Conservation (phyloP, 805 yeast genomes). For the Ogataea parapolymorpha region DNA sequence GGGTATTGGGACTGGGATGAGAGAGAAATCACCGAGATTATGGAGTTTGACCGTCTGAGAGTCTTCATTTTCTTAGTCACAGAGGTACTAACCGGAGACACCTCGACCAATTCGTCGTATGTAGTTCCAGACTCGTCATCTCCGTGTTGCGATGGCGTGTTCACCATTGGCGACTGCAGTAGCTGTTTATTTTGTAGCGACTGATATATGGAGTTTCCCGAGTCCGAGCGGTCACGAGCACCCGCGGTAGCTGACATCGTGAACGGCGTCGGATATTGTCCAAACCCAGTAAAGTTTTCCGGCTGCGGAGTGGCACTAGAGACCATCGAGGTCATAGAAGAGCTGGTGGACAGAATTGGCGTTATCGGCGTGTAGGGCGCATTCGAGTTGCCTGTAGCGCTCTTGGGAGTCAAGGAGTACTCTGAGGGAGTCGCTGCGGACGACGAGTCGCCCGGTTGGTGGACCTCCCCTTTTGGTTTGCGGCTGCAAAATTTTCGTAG, state of each 20-base stretch:
- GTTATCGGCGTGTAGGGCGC: slow-evolving; percentile 22
- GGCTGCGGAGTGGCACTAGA: slow-evolving; percentile 12
- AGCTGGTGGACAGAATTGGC: slow-evolving; percentile 25
- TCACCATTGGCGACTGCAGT: slow-evolving; percentile 18
- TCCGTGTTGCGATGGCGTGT: slow-evolving; percentile 19
- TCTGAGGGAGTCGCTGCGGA: slow-evolving; percentile 10
- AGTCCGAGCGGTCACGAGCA: slow-evolving; percentile 20
- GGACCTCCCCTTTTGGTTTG: slow-evolving; percentile 14
- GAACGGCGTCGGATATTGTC: neutral
- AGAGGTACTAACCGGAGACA: slow-evolving; percentile 27
- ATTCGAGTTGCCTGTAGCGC: slow-evolving; percentile 4
- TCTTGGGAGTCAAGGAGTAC: slow-evolving; percentile 9
- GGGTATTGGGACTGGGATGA: slow-evolving; percentile 21
- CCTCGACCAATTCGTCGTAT: slow-evolving; percentile 21
- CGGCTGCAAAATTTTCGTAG: slow-evolving; percentile 17
- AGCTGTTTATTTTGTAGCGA: slow-evolving; percentile 4
- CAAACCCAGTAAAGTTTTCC: neutral
- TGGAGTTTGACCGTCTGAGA: slow-evolving; percentile 28
- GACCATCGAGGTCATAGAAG: slow-evolving; percentile 19
- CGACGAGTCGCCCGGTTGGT: neutral
- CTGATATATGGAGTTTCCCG: slow-evolving; percentile 16
- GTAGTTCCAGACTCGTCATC: slow-evolving; percentile 12
- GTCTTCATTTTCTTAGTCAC: slow-evolving; percentile 28
- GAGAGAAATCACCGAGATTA: slow-evolving; percentile 26
- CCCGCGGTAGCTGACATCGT: neutral